phyloP scores from a whole-genome alignment of 148 eudicot genomes.

The Cornus florida region DNA sequence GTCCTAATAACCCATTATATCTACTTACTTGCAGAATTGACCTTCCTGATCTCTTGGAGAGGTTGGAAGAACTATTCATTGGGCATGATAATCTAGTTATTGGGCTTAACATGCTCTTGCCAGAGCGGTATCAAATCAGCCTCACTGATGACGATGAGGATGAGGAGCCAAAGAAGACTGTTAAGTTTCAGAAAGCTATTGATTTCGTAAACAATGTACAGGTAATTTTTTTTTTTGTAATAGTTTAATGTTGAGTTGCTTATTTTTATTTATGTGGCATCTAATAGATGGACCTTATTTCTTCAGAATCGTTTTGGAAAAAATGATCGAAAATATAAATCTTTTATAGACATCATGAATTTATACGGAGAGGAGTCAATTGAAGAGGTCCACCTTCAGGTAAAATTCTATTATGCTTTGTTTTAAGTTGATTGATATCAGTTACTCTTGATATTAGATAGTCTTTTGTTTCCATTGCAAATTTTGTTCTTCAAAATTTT shows the following conservation, averaged over 20 bases:
- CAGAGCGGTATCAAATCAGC: conserved; percentile 91
- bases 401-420: conserved; percentile 11
- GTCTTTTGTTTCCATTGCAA: not conserved
- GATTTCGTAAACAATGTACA: conserved; percentile 93
- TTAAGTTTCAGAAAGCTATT: conserved; percentile 94
- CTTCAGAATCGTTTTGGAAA: conserved; percentile 81
- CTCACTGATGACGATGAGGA: conserved; percentile 58
- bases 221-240: conserved; percentile 32
- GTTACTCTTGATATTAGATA: not conserved
- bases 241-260: not conserved
- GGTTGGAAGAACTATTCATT: conserved; percentile 87
- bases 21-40: conserved; percentile 64
- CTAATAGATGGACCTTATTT: not conserved
- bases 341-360: conserved; percentile 87
- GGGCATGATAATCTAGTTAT: conserved; percentile 88
- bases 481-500: not conserved
- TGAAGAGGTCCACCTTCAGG: conserved; percentile 88
- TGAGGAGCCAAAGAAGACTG: conserved; percentile 68
- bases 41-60: conserved; percentile 79
- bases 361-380: conserved; percentile 93
- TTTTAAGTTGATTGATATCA: not conserved
- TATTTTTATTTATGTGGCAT: conserved; percentile 12
- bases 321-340: conserved; percentile 87
- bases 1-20: not conserved
- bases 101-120: conserved; percentile 94